Conservation (phyloP, 2,329 filamentous ascomycete species). For the Paradendryphiella salina region DNA sequence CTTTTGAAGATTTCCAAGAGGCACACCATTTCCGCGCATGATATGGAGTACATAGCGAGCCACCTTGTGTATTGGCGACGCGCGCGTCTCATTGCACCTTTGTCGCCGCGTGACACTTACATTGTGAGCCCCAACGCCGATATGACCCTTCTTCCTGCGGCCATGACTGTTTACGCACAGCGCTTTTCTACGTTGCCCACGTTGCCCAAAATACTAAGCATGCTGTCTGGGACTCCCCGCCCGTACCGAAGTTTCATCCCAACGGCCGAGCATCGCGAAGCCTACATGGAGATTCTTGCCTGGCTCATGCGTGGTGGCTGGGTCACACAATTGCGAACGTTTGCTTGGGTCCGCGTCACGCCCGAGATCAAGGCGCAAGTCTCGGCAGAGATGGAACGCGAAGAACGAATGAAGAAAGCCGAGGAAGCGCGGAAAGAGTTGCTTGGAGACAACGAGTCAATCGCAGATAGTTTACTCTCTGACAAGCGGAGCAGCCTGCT, state of each 20-base stretch:
- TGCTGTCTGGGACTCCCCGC: conserved; percentile 77
- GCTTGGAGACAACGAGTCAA: conserved; percentile 37
- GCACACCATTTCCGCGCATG: conserved; percentile 72
- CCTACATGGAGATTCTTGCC: conserved; percentile 87
- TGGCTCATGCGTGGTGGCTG: conserved; percentile 92
- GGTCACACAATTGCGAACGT: conserved; percentile 91
- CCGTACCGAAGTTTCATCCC: conserved; percentile 84
- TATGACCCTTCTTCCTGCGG: conserved; percentile 68
- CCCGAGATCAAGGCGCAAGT: conserved; percentile 82
- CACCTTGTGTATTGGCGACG: conserved; percentile 97
- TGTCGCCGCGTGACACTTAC: conserved; percentile 88
- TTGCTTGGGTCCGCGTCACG: conserved; percentile 83
- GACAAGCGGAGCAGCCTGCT: conserved; percentile 40
- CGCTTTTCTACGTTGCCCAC: conserved; percentile 82
- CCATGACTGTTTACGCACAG: conserved; percentile 71
- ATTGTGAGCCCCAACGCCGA: conserved; percentile 90
- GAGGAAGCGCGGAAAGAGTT: conserved; percentile 36
- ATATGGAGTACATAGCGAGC: conserved; percentile 84
- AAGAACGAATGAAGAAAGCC: conserved; percentile 37
- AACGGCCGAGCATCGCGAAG: conserved; percentile 80
- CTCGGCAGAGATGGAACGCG: conserved; percentile 66
- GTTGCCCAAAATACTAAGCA: conserved; percentile 82
- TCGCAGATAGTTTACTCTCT: conserved; percentile 34
- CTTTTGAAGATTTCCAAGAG: conserved; percentile 73
- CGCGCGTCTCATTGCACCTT: conserved; percentile 85